Percentiles rank a stretch among this genome's conserved stretches.
Conservation (phyloP, 2,329 filamentous ascomycete species). For the Venturia carpophila region DNA sequence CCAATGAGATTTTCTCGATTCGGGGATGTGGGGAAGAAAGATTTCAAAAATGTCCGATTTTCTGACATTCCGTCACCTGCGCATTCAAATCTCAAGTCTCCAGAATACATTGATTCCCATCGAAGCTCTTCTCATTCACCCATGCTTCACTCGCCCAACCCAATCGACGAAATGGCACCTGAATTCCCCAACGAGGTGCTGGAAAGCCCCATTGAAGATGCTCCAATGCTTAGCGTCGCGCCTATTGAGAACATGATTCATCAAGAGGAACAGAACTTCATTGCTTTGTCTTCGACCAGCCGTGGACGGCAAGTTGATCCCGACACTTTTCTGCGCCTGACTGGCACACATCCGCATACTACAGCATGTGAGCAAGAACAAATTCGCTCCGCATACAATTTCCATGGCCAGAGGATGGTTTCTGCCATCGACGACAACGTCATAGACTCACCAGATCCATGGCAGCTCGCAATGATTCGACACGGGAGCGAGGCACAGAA, state of each 20-base stretch:
- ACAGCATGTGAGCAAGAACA: neutral
- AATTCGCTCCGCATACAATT: neutral
- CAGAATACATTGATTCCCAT: neutral
- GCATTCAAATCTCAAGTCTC: neutral
- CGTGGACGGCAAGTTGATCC: neutral
- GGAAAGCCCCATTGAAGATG: neutral
- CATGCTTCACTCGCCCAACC: neutral
- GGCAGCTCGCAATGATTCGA: neutral
- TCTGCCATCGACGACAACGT: neutral
- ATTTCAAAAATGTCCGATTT: neutral
- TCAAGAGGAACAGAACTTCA: neutral
- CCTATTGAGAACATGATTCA: neutral
- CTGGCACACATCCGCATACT: neutral
- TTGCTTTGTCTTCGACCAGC: neutral
- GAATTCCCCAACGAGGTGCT: neutral
- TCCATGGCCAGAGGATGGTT: neutral
- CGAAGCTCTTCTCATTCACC: neutral
- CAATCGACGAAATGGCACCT: neutral
- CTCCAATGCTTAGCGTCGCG: neutral
- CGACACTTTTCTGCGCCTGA: neutral
- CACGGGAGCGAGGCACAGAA: neutral
- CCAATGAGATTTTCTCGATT: neutral
- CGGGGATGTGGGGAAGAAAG: neutral
- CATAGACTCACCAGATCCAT: neutral
- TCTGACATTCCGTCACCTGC: neutral